phyloP scores from a whole-genome alignment of 2,329 filamentous ascomycete species.

The Davidsoniella eucalypti region DNA sequence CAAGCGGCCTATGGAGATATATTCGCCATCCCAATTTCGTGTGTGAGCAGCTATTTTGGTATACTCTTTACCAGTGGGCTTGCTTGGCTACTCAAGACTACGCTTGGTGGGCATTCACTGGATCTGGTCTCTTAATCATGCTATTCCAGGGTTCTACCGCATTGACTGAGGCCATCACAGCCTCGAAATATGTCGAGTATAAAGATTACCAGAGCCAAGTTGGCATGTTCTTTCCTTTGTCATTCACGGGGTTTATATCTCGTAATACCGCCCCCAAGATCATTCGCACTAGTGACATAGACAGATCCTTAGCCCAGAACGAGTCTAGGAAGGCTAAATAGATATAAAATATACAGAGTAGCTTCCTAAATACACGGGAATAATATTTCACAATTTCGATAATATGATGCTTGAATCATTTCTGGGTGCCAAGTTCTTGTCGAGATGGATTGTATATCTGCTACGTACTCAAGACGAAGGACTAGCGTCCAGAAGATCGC shows the following conservation, averaged over 20 bases:
- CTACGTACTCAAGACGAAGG: not conserved
- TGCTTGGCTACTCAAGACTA: conserved; percentile 55
- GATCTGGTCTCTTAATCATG: conserved; percentile 51
- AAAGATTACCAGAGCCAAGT: conserved; percentile 67
- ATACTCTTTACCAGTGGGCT: conserved; percentile 74
- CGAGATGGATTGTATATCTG: not conserved
- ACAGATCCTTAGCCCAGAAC: conserved; percentile 19
- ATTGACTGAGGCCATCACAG: conserved; percentile 69
- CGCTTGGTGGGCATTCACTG: conserved; percentile 64
- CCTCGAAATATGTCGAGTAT: conserved; percentile 79
- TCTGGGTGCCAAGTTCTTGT: not conserved
- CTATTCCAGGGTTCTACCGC: conserved; percentile 83
- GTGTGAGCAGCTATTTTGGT: conserved; percentile 82
- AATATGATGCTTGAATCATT: conserved; percentile 2
- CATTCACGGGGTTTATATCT: conserved; percentile 26
- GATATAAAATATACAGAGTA: conserved; percentile 13
- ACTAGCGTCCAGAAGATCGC: conserved; percentile 41
- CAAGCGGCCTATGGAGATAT: conserved; percentile 70
- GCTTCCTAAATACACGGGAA: not conserved
- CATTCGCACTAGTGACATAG: conserved; percentile 34
- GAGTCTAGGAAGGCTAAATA: conserved; percentile 12
- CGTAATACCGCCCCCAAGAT: conserved; percentile 24
- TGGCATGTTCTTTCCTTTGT: conserved; percentile 62
- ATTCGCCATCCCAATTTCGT: conserved; percentile 91
- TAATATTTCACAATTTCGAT: conserved; percentile 6